Base-by-base conservation (phyloP, 495 filamentous ascomycete genomes). In the Collariella sp. region DNA sequence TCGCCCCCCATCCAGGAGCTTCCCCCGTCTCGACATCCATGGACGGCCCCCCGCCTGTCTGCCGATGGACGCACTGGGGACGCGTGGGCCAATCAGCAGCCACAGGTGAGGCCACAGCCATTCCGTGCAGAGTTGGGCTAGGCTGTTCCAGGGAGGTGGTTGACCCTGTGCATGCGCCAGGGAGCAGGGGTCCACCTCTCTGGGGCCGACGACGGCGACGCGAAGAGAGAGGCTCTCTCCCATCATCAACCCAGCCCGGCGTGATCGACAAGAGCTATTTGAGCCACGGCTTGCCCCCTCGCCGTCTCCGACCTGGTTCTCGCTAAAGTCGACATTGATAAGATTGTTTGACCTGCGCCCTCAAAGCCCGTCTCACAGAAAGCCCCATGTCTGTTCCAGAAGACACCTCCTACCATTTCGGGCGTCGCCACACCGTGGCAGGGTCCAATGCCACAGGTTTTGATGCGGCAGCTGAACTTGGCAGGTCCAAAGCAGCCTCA, bases 61-160 rank as follows among this genome's bases (percentile, higher is more conserved):
- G 23, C 46, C 57, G 50, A 59, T 57, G 60, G 54, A 54, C 60
- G 60, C 31, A 45, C 49, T 29, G 22, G 40, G 41, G 36, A 15
- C 15, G 19, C 42, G 22, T n/a, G 5, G 26, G 43, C 63, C 63
- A 66, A 66, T 66, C 63, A 61, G 26, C 20, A 42, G 19, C 22
- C 46, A 53, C 35, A 43, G 50, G 53, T 43, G 50, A 50, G 48
- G 48, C 18, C 51, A 51, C 62, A 49, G 39, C 59, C 52, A 59
- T 64, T 57, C 51, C 54, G 55, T 57, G 55, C 54, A 58, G 12
- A 41, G 55, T 22, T 33, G 45, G 58, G 61, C 67, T 69, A 69
- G 63, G 57, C 63, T 66, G 60, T 67, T 68, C 63, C 63, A 24
- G 67, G 67, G 61, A 69, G 67, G 67, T 69, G 67, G 65, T 65